phyloP scores from a whole-genome alignment of 139 green algal species.

The Closterium sp. region DNA sequence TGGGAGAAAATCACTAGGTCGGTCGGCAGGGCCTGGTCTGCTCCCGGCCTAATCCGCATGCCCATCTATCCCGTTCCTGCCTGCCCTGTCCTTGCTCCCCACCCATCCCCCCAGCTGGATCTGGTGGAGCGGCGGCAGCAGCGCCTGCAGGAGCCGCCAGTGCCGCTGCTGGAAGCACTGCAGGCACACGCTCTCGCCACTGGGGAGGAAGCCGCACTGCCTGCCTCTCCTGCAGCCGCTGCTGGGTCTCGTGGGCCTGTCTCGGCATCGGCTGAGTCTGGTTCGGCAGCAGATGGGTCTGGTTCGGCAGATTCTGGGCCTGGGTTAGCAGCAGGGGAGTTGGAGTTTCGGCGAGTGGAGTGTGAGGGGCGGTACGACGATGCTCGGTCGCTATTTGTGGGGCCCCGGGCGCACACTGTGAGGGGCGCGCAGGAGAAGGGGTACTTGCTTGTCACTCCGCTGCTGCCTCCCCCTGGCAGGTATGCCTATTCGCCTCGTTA shows the following conservation, averaged over 20 bases:
- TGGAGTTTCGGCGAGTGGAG: constrained; percentile 58
- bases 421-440: constrained; percentile 54
- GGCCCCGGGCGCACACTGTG: constrained; percentile 59
- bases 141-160: constrained; percentile 37
- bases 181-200: neutral
- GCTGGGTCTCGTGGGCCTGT: neutral
- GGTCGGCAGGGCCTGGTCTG: too few relatives aligned
- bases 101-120: constrained; percentile 8
- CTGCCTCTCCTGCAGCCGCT: neutral
- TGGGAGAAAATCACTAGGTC: too few relatives aligned
- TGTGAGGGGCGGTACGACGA: constrained; percentile 61
- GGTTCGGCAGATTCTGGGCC: too few relatives aligned
- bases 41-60: too few relatives aligned
- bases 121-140: constrained; percentile 52
- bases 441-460: constrained; percentile 66
- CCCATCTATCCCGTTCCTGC: too few relatives aligned
- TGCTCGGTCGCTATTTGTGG: constrained; percentile 64
- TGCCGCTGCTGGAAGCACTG: constrained; percentile 40
- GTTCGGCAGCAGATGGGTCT: neutral
- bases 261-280: neutral
- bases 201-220: neutral
- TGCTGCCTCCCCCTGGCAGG: neutral
- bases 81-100: too few relatives aligned
- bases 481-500: neutral
- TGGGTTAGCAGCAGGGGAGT: neutral